These are phyloP conservation scores for Myriosclerotinia curreyana DNA, from an alignment of 2,329 filamentous ascomycete genomes.

Conservation along the genomic window DNA sequence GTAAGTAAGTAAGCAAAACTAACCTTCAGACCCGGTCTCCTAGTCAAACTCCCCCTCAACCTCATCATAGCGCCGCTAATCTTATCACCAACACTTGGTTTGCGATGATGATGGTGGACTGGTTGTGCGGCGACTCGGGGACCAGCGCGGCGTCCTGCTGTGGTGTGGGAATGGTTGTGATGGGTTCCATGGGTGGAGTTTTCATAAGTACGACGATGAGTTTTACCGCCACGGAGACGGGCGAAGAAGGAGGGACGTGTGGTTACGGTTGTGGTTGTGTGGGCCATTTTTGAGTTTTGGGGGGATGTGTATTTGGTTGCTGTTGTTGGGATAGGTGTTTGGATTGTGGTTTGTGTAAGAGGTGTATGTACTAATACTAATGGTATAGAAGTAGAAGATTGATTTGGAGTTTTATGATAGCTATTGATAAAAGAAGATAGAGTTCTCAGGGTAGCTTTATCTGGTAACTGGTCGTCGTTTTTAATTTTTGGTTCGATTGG, in stretches of 20 bases:
- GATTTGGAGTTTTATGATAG: background rate
- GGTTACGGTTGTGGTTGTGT: conserved; percentile 21
- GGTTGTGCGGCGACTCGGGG: background rate
- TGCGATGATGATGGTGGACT: background rate
- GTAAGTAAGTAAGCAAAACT: conserved; percentile 16
- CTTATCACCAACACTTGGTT: conserved; percentile 64
- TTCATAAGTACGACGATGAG: conserved; percentile 14
- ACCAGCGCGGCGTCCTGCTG: background rate
- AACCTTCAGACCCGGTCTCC: conserved; percentile 68
- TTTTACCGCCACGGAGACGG: conserved; percentile 15
- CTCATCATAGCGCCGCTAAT: conserved; percentile 72
- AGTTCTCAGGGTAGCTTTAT: conserved; percentile 6
- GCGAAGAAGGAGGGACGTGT: conserved; percentile 8
- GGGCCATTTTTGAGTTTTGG: conserved; percentile 2
- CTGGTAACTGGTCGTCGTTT: conserved; percentile 1
- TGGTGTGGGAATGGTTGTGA: background rate
- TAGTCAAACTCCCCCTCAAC: conserved; percentile 66
- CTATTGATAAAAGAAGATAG: conserved; percentile 21
- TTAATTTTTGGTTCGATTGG: background rate
- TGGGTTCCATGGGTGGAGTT: background rate
- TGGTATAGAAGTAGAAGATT: background rate
- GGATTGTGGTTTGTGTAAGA: background rate
- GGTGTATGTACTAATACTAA: background rate
- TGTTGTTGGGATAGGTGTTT: background rate
- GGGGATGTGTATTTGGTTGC: background rate